These are phyloP conservation scores for Coleophoma cylindrospora DNA, from an alignment of 2,329 filamentous ascomycete genomes.

Conservation along the genomic window DNA sequence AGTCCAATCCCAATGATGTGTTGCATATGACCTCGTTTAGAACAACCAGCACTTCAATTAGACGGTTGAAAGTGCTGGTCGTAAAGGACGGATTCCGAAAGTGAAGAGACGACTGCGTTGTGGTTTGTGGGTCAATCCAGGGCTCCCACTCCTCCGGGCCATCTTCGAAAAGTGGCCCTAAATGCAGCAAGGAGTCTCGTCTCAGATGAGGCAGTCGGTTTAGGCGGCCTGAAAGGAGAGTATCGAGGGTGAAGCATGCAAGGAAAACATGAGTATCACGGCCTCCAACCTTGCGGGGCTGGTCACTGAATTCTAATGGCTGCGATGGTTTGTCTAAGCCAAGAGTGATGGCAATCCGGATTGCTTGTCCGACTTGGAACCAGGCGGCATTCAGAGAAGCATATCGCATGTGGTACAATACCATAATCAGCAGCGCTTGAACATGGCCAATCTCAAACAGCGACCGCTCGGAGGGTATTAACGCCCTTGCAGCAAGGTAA, in stretches of 20 bases:
- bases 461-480: conserved; percentile 40
- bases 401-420: conserved; percentile 53
- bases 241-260: conserved; percentile 56
- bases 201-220: conserved; percentile 41
- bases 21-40: background rate
- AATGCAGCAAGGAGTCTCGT: conserved; percentile 33
- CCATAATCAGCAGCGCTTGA: conserved; percentile 48
- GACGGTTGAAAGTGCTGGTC: background rate
- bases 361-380: conserved; percentile 55
- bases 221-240: conserved; percentile 43
- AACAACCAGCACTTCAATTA: background rate
- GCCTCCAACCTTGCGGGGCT: background rate
- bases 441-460: conserved; percentile 41
- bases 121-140: conserved; percentile 38
- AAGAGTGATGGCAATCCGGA: conserved; percentile 40
- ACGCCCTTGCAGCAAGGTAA: conserved; percentile 38
- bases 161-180: conserved; percentile 51
- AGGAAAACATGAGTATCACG: conserved; percentile 32
- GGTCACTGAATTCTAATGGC: conserved; percentile 18
- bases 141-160: conserved; percentile 69
- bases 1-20: background rate
- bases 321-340: conserved; percentile 25
- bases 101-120: background rate
- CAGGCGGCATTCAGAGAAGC: conserved; percentile 51
- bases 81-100: background rate